These are phyloP conservation scores for Amoebophrya sp. DNA, from an alignment of 169 alveolate genomes.

Conservation along the genomic window DNA sequence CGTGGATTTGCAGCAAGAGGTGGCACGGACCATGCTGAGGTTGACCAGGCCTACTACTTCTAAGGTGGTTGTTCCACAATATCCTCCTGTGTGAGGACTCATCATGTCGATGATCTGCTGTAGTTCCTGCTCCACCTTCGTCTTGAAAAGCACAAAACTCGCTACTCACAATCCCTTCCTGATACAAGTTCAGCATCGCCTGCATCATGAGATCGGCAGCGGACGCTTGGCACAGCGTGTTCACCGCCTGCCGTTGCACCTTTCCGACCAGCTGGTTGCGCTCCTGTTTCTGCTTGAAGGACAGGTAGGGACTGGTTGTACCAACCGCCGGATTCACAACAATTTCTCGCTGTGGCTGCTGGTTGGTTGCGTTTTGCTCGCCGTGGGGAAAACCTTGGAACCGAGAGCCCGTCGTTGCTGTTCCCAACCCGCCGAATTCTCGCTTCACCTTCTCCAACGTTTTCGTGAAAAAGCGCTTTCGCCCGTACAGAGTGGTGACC, in stretches of 20 bases:
- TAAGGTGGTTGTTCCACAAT: too few relatives aligned
- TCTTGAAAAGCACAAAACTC: too few relatives aligned
- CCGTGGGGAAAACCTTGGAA: too few relatives aligned
- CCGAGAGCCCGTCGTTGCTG: too few relatives aligned
- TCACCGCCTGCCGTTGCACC: slow-evolving; percentile 24
- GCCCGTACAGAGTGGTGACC: neutral
- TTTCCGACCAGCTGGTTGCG: neutral
- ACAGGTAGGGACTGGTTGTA: too few relatives aligned
- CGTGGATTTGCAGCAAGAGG: slow-evolving; percentile 22
- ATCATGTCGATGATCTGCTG: too few relatives aligned
- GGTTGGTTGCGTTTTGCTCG: neutral
- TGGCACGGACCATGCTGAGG: neutral
- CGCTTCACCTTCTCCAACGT: too few relatives aligned
- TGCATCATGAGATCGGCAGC: slow-evolving; percentile 31
- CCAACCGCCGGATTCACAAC: neutral
- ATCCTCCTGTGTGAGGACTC: neutral
- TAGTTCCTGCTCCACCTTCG: too few relatives aligned
- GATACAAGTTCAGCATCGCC: neutral
- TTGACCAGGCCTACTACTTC: too few relatives aligned
- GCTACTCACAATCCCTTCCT: too few relatives aligned
- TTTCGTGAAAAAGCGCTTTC: neutral
- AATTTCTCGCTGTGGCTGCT: too few relatives aligned
- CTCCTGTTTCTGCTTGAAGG: neutral
- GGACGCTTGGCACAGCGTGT: slow-evolving; percentile 30
- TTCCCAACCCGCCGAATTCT: too few relatives aligned